Conservation (phyloP, 768 basidiomycete species). For the Mycena leptocephala region DNA sequence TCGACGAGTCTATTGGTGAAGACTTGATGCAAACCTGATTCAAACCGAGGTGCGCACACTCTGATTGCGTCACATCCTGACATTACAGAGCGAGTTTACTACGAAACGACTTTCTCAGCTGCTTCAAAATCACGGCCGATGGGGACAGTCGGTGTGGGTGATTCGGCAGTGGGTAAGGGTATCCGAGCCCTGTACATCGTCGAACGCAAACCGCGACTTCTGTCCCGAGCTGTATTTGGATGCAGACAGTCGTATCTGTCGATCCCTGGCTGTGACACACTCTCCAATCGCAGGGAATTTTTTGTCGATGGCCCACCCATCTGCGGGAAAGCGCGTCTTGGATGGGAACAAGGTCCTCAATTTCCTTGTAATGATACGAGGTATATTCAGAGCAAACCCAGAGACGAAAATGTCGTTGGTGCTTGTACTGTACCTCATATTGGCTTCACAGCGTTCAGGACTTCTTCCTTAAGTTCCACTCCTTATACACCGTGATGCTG, state of each 20-base stretch:
- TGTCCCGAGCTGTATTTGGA: neutral
- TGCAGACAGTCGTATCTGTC: neutral
- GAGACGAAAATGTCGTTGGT: no score
- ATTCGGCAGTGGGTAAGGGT: neutral
- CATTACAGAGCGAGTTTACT: neutral
- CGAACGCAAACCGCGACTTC: neutral
- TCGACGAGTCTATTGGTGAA: neutral
- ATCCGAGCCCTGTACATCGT: neutral
- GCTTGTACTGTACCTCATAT: neutral
- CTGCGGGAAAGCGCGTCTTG: neutral
- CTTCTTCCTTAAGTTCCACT: constrained; percentile 5
- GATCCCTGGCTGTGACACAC: neutral
- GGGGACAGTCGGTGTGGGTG: neutral
- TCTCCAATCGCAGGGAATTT: neutral
- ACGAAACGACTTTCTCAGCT: neutral
- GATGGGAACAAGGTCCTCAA: neutral
- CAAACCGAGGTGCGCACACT: neutral
- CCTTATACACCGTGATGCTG: neutral
- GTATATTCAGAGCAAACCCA: no score
- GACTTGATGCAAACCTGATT: neutral
- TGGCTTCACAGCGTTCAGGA: neutral
- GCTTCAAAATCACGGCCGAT: neutral
- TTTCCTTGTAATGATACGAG: constrained; percentile 3
- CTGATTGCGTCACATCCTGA: neutral
- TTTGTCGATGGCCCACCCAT: constrained; percentile 1